phyloP scores from a whole-genome alignment of 2,329 filamentous ascomycete species.

The Trichoderma polysporum region DNA sequence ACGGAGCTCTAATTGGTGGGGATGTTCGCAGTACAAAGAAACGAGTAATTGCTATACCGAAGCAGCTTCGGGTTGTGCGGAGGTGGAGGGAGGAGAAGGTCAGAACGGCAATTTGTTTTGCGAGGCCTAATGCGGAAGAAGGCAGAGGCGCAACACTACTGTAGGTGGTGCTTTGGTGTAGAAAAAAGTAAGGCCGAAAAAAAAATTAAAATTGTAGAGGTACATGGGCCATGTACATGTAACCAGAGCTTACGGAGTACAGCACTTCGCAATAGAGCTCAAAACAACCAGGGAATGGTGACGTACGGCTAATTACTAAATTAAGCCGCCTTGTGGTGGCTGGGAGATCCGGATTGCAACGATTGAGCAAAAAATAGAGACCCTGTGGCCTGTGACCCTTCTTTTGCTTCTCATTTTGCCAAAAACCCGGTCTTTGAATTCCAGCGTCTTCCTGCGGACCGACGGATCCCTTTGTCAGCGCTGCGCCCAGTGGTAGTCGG shows the following conservation, averaged over 20 bases:
- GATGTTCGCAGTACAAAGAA: neutral
- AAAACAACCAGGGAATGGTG: neutral
- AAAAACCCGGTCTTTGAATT: neutral
- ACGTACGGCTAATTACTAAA: constrained; percentile 5
- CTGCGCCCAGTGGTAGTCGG: constrained; percentile 3
- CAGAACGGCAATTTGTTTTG: constrained; percentile 13
- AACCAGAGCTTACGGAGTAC: neutral
- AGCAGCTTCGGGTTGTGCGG: constrained; percentile 18
- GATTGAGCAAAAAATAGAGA: neutral
- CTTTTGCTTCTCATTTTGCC: neutral
- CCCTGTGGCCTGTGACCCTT: neutral
- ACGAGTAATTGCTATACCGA: neutral
- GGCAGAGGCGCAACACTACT: constrained; percentile 12
- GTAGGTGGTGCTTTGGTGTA: neutral
- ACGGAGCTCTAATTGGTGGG: constrained; percentile 17
- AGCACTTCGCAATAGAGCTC: too few relatives aligned
- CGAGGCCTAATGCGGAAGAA: constrained; percentile 5
- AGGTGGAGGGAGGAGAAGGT: constrained; percentile 14
- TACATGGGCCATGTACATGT: neutral
- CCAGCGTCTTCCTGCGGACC: constrained; percentile 8
- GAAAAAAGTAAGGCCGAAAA: constrained; percentile 13
- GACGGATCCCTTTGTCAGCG: constrained; percentile 19
- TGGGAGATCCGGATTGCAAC: neutral
- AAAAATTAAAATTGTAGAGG: neutral
- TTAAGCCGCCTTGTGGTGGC: neutral